Base-by-base conservation (phyloP, 331 rosid genomes). In the Erythrophleum ivorense region DNA sequence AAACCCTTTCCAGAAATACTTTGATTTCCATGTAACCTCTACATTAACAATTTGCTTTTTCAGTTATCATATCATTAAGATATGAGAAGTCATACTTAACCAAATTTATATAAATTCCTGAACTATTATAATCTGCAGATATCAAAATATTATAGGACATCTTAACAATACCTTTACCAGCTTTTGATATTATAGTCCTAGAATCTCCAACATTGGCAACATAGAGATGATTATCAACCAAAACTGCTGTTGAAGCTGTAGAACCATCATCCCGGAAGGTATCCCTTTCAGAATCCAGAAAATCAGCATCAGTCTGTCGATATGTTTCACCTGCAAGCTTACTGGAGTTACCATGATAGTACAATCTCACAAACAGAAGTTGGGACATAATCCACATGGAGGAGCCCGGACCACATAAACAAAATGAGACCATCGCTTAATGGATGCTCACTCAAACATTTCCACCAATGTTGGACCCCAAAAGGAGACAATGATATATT, bases 171-270 rank as follows among this genome's bases (percentile, higher is more conserved):
- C 99, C 99, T 92, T 85, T 86, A 62, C 99, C 99, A 53, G 88
- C 88, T 88, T 84, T 96, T 7, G 99, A 96, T 78, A 94, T 80
- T 83, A 93, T 80, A 38, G 98, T 83, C 79, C 99, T 97, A 21
- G 99, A 96, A 88, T 96, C 99, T 77, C 99, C 99, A 82, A 96
- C 99, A 78, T 96, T 96, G 67, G 99, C 98, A 74, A 96, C 99
- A 63, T 87, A 96, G 29, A 96, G 97, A 90, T 92, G 99, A 84
- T 91, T 96, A 80, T 93, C 99, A 81, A 96, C 89, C 83, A 96
- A 84, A 80, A 96, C 94, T 53, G 97, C 99, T 6, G 99, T 93
- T 54, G 99, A 93, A 82, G 99, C 99, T 45, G 99, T 96, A 72
- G 99, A 96, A 29, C 99, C 99, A 80, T 96, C 99, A 21, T 96